A percentile compares a stretch with the other conserved stretches of the same genome.
These are phyloP conservation scores for Scytalidium lignicola DNA, from an alignment of 2,329 filamentous ascomycete genomes.

Conservation along the genomic window DNA sequence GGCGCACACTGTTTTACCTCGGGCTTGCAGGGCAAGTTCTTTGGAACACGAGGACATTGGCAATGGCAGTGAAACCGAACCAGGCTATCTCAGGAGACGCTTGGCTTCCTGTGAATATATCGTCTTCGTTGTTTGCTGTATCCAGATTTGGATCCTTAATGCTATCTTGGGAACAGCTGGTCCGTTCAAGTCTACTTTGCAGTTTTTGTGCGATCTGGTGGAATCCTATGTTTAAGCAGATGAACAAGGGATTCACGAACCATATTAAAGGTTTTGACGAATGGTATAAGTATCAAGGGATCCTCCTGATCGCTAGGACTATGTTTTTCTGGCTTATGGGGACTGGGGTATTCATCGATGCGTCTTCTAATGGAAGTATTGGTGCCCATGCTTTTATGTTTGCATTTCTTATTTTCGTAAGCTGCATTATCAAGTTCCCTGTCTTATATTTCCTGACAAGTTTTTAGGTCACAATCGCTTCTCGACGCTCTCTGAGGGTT, in stretches of 20 bases:
- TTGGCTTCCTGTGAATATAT: not conserved
- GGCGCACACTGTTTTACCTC: conserved; percentile 17
- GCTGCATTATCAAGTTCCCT: conserved; percentile 19
- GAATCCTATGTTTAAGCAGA: conserved; percentile 62
- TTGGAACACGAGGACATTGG: conserved; percentile 17
- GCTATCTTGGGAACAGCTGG: not conserved
- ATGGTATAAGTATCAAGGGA: conserved; percentile 62
- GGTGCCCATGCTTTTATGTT: conserved; percentile 50
- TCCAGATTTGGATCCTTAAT: not conserved
- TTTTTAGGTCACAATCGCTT: conserved; percentile 14
- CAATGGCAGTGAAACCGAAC: conserved; percentile 1
- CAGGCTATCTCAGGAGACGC: not conserved
- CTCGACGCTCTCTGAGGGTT: conserved; percentile 15
- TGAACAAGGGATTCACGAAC: conserved; percentile 52
- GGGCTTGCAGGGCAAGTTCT: conserved; percentile 22
- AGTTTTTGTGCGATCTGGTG: conserved; percentile 56
- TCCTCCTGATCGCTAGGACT: conserved; percentile 52
- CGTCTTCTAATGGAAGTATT: conserved; percentile 9
- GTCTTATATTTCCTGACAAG: conserved; percentile 6
- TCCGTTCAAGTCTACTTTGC: conserved; percentile 41
- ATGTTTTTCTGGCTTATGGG: conserved; percentile 33
- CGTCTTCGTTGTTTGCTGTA: not conserved
- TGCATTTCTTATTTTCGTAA: conserved; percentile 48
- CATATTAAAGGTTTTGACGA: conserved; percentile 56
- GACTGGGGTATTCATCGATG: conserved; percentile 13